These are phyloP conservation scores for Colletotrichum tabaci DNA, from an alignment of 2,329 filamentous ascomycete species.

Conservation along the genomic window DNA sequence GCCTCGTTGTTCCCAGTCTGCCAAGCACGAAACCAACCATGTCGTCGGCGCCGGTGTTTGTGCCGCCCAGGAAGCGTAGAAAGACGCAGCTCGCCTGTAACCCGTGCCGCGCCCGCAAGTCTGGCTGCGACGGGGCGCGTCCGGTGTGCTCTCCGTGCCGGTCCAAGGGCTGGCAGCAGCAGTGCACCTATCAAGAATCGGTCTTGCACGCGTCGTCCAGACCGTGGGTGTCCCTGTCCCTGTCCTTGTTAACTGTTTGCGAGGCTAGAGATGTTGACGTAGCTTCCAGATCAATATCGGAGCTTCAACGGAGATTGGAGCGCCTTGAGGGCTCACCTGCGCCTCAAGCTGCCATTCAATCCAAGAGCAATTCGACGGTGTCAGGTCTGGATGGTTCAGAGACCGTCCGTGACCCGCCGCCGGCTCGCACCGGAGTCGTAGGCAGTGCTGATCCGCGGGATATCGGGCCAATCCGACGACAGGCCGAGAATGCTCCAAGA, in stretches of 20 bases:
- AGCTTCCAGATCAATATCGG: neutral
- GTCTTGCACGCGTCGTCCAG: constrained; percentile 13
- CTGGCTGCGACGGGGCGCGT: constrained; percentile 29
- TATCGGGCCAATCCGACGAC: neutral
- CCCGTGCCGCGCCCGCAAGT: constrained; percentile 26
- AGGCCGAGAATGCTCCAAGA: no score
- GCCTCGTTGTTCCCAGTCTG: neutral
- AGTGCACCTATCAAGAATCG: constrained; percentile 26
- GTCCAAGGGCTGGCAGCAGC: constrained; percentile 7
- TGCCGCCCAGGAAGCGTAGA: constrained; percentile 24
- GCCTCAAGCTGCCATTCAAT: neutral
- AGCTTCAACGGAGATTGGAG: constrained; percentile 6
- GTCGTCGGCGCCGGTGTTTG: constrained; percentile 1
- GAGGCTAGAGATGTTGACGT: neutral
- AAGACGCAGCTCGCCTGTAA: constrained; percentile 27
- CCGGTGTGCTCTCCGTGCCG: constrained; percentile 20
- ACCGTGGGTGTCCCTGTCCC: neutral
- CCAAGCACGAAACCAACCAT: neutral
- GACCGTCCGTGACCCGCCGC: no score
- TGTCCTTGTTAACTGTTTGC: rapidly evolving
- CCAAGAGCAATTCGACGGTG: no score
- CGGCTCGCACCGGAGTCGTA: neutral
- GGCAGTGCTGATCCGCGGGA: neutral
- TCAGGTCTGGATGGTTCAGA: neutral
- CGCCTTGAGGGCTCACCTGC: constrained; percentile 5